Percentiles rank a stretch among this genome's conserved stretches.
Evolutionary conservation across 2,329 filamentous ascomycete genomes (phyloP).

Genomic region (Aspergillus candidus): DNA sequence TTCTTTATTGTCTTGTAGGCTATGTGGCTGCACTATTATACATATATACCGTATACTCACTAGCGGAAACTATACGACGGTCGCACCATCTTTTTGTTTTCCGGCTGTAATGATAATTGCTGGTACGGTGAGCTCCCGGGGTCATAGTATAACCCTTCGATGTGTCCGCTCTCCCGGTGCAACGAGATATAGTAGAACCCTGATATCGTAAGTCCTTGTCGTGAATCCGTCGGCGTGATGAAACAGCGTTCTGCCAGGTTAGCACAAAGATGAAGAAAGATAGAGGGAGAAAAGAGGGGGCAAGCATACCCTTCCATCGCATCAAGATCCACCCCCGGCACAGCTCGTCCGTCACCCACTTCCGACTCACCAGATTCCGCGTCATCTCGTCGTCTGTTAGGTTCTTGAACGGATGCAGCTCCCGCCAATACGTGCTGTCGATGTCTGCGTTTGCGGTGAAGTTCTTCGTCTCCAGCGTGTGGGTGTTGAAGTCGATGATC

Average conservation of each 20-base stretch:
- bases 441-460: slow-evolving; percentile 42
- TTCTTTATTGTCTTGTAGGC: too few relatives aligned
- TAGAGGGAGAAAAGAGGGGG: too few relatives aligned
- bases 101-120: slow-evolving; percentile 39
- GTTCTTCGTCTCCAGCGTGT: slow-evolving; percentile 44
- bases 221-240: slow-evolving; percentile 42
- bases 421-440: slow-evolving; percentile 45
- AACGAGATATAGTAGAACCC: slow-evolving; percentile 48
- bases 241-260: slow-evolving; percentile 40
- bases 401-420: slow-evolving; percentile 43
- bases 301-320: slow-evolving; percentile 43
- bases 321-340: slow-evolving; percentile 45
- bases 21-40: too few relatives aligned
- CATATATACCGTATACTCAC: not conserved
- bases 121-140: slow-evolving; percentile 47
- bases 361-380: slow-evolving; percentile 40
- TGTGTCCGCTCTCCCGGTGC: slow-evolving; percentile 39
- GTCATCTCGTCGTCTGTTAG: slow-evolving; percentile 40
- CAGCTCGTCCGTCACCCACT: slow-evolving; percentile 39
- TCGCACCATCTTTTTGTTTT: slow-evolving; percentile 35
- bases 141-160: slow-evolving; percentile 47
- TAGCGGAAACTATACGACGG: slow-evolving; percentile 41
- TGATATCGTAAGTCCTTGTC: slow-evolving; percentile 44
- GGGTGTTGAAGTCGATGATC: slow-evolving; percentile 57
- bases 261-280: slow-evolving; percentile 3